Percentiles rank a stretch among this genome's conserved stretches.
These are phyloP conservation scores for Exophiala spinifera DNA, from an alignment of 2,329 filamentous ascomycete species.

Conservation along the genomic window DNA sequence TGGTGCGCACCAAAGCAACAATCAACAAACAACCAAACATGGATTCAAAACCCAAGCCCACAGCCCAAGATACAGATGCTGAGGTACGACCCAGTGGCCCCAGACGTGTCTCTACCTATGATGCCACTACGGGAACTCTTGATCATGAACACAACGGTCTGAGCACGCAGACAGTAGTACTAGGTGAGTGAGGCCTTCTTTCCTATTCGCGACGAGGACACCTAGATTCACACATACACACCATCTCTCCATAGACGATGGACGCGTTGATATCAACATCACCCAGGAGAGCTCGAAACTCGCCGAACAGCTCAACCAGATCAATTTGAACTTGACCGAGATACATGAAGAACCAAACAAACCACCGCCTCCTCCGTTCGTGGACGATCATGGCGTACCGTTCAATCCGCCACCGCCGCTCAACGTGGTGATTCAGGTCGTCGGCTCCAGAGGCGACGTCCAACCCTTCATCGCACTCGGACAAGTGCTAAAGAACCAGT, in stretches of 20 bases:
- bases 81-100: background rate
- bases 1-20: too few relatives aligned
- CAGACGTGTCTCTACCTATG: constrained; percentile 2
- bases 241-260: constrained; percentile 55
- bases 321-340: constrained; percentile 35
- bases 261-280: constrained; percentile 75
- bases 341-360: constrained; percentile 32
- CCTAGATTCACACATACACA: constrained; percentile 1
- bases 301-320: constrained; percentile 56
- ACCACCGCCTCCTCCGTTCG: constrained; percentile 58
- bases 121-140: background rate
- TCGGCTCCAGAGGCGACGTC: constrained; percentile 53
- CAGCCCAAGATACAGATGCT: background rate
- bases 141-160: constrained; percentile 7
- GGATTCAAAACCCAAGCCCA: too few relatives aligned
- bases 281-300: constrained; percentile 65
- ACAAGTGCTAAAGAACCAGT: constrained; percentile 46
- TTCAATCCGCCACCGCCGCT: constrained; percentile 61
- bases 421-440: constrained; percentile 57
- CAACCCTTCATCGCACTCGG: constrained; percentile 60
- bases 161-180: constrained; percentile 6
- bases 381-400: constrained; percentile 60
- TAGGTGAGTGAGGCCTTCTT: constrained; percentile 6
- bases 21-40: too few relatives aligned
- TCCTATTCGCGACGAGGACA: background rate